Evolutionary conservation across 345 rosid genomes (phyloP), one percentile per base, ranked within the genome.

Genomic region (Boechera stricta): DNA sequence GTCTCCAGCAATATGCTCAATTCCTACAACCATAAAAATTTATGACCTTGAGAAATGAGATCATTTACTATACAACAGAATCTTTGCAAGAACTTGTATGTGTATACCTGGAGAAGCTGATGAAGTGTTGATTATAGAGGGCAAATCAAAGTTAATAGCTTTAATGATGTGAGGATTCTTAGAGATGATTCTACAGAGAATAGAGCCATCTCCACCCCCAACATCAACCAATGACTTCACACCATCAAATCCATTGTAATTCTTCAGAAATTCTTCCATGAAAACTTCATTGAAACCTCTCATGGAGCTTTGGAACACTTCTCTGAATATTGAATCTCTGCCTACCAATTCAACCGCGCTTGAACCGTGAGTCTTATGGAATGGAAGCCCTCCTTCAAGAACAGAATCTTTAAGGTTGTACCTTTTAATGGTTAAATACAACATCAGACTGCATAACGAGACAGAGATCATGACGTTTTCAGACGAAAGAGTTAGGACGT

Each of bases 131-230:
- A 83, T 77, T 16, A 82, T 73, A 3, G 68, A 13, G 6, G 88
- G 74, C 71, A 84, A 69, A 72, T 87, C 88, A 45, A 77, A 88
- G 77, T 90, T 83, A 77, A 84, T 83, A 29, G 82, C 86, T 77
- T 85, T 82, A 18, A 38, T 65, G 42, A 64, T 71, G 26, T 78
- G 77, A 74, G 85, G 83, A 77, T 83, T 70, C 41, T 71, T 84
- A 63, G 87, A 82, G 39, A 85, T 52, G 33, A 90, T 83, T 77
- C 41, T 69, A 62, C 78, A 63, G 32, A 86, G 86, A 65, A 85
- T 24, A 48, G 84, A 86, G 5, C 95, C 87, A 47, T 82, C 72
- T n/a, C 90, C 89, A 33, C 82, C 85, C 26, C 89, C 89, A 16
- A 84, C 85, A 77, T 90, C 94, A 9, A 85, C 87, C 74, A 87